These are phyloP conservation scores for Styphnolobium japonicum DNA, from an alignment of 306 rosid species.

Conservation along the genomic window DNA sequence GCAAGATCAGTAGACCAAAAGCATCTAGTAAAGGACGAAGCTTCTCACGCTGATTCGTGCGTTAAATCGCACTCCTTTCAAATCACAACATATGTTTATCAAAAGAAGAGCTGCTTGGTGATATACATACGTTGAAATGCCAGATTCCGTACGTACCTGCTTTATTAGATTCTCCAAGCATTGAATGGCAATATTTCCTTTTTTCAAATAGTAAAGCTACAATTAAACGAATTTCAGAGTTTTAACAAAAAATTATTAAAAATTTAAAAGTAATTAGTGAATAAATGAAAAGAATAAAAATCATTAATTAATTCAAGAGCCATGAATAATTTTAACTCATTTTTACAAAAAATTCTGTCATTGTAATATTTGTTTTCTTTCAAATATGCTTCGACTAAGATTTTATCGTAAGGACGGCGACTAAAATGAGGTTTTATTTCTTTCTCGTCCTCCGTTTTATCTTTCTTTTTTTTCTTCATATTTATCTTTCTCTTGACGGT, in stretches of 20 bases:
- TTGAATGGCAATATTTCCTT: not conserved
- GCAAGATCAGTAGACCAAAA: not conserved
- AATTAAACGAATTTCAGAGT: too few relatives aligned
- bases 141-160: not conserved
- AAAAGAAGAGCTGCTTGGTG: too few relatives aligned
- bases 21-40: not conserved
- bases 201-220: too few relatives aligned
- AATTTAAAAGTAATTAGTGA: too few relatives aligned
- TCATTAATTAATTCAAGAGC: too few relatives aligned
- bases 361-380: too few relatives aligned
- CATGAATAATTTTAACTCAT: too few relatives aligned
- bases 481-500: not conserved
- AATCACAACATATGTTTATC: not conserved
- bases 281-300: too few relatives aligned
- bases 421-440: not conserved
- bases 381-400: not conserved
- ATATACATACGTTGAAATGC: not conserved
- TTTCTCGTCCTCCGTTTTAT: not conserved
- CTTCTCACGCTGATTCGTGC: not conserved
- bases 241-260: too few relatives aligned
- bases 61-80: not conserved
- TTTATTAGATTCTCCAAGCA: not conserved
- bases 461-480: not conserved
- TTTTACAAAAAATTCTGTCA: too few relatives aligned
- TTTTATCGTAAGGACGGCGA: not conserved